Evolutionary conservation across 1,139 yeast genomes (phyloP), one percentile per base, ranked within the genome.

Genomic region (Spathaspora sp.): DNA sequence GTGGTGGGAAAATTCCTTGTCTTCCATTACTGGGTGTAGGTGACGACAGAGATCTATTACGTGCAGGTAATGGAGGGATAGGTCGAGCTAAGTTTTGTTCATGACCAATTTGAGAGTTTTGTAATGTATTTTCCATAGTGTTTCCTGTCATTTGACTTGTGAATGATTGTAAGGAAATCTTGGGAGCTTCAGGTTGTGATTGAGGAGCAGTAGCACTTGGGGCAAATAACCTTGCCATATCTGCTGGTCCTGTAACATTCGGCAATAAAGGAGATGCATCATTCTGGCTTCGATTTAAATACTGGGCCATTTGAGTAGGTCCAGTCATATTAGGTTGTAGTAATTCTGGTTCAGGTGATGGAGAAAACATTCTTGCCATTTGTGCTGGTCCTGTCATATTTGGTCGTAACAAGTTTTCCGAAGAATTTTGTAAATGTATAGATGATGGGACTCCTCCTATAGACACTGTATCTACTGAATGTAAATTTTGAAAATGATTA

Each of bases 401-500:
- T 18, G 83, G 83, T 50, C 67, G 64, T 8, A 38, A 26, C 26
- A 75, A 70, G 47, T 61, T 61, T 26, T 47, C 47, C 10, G 44
- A 48, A 25, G 51, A 40, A 16, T 55, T 55, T 42, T 59, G 57
- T 25, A 66, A 55, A 29, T 81, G 81, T 38, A 79, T 65, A 47
- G 69, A 76, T 0, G 81, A 63, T 0, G 86, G 84, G 0, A 74
- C 74, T 2, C 86, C 85, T 49, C 70, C 81, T 11, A 81, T 70
- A 24, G 84, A 78, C 3, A 81, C 87, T 43, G 85, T 80, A 58
- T 85, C 90, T 6, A 83, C 86, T 7, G 80, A 76, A 48, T 73
- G 57, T 47, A 84, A 78, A 56, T 84, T 80, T 48, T 77, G 81
- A 62, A 85, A 85, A 60, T 82, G 86, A 46, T 80, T 80, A 42